These are phyloP conservation scores for Curvularia verruculosa DNA, from an alignment of 2,329 filamentous ascomycete genomes.

Conservation along the genomic window DNA sequence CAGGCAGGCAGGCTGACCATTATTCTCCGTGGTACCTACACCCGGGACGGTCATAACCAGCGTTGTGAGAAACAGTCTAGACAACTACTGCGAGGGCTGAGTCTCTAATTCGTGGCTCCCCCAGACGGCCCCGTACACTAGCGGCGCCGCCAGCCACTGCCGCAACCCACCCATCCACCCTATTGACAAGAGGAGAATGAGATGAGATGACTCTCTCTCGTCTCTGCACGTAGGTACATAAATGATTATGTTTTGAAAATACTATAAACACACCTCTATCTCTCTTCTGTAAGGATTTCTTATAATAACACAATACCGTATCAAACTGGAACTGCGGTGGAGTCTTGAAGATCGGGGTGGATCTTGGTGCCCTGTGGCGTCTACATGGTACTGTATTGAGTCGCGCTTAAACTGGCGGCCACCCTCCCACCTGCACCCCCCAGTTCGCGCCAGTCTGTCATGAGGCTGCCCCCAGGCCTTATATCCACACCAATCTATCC, in stretches of 20 bases:
- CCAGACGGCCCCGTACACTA: slow-evolving; percentile 9
- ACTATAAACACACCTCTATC: too few relatives aligned
- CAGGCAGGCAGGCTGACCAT: slow-evolving; percentile 32
- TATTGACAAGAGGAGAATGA: too few relatives aligned
- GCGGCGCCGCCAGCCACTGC: slow-evolving; percentile 36
- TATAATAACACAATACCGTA: too few relatives aligned
- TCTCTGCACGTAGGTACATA: too few relatives aligned
- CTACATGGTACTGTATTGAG: too few relatives aligned
- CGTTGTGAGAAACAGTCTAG: slow-evolving; percentile 7
- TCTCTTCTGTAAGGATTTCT: too few relatives aligned
- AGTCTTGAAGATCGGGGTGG: too few relatives aligned
- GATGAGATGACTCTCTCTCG: too few relatives aligned
- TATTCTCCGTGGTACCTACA: slow-evolving; percentile 15
- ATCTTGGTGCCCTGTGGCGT: too few relatives aligned
- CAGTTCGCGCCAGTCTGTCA: slow-evolving; percentile 21
- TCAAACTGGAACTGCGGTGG: too few relatives aligned
- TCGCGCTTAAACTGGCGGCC: too few relatives aligned
- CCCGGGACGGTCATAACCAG: slow-evolving; percentile 8
- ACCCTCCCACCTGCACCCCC: slow-evolving; percentile 19
- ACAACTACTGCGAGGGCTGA: not conserved
- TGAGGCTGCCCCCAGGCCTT: slow-evolving; percentile 38
- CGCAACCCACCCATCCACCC: slow-evolving; percentile 26
- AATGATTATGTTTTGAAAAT: too few relatives aligned
- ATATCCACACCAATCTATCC: slow-evolving; percentile 31
- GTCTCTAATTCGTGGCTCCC: slow-evolving; percentile 5